phyloP scores from a whole-genome alignment of 2,329 filamentous ascomycete genomes.

The Alternaria brassicae region DNA sequence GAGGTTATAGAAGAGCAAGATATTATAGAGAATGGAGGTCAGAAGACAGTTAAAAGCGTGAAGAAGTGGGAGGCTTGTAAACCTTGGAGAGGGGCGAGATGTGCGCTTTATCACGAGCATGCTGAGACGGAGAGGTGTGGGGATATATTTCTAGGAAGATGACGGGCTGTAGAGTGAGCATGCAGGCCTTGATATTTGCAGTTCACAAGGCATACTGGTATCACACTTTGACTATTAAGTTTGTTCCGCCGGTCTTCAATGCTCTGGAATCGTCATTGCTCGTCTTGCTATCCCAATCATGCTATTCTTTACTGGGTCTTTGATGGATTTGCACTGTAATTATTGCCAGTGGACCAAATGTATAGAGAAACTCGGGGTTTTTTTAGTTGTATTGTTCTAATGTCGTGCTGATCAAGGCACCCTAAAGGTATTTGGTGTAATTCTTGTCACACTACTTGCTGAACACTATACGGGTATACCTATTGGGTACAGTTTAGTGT shows the following conservation, averaged over 20 bases:
- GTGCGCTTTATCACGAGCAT: constrained; percentile 50
- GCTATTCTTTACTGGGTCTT: too few relatives aligned
- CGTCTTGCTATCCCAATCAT: too few relatives aligned
- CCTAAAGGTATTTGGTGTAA: too few relatives aligned
- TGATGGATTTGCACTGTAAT: too few relatives aligned
- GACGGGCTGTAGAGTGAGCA: not conserved
- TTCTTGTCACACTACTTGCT: too few relatives aligned
- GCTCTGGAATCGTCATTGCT: not conserved
- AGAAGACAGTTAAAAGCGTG: constrained; percentile 34
- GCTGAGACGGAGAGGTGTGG: constrained; percentile 46
- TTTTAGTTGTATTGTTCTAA: too few relatives aligned
- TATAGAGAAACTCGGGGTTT: too few relatives aligned
- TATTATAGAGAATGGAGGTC: constrained; percentile 30
- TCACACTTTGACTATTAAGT: not conserved
- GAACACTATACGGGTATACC: too few relatives aligned
- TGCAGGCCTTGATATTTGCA: not conserved
- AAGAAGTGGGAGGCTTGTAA: constrained; percentile 48
- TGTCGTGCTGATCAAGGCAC: too few relatives aligned
- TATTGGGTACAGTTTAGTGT: too few relatives aligned
- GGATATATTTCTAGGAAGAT: constrained; percentile 42
- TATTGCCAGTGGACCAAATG: too few relatives aligned
- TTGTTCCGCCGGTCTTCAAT: not conserved
- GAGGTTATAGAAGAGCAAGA: constrained; percentile 16
- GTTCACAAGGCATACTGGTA: not conserved
- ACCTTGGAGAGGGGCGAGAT: constrained; percentile 47